Evolutionary conservation across 2,329 filamentous ascomycete species (phyloP), one percentile per base, ranked within the genome.

Genomic region (Hypoxylon sp.): DNA sequence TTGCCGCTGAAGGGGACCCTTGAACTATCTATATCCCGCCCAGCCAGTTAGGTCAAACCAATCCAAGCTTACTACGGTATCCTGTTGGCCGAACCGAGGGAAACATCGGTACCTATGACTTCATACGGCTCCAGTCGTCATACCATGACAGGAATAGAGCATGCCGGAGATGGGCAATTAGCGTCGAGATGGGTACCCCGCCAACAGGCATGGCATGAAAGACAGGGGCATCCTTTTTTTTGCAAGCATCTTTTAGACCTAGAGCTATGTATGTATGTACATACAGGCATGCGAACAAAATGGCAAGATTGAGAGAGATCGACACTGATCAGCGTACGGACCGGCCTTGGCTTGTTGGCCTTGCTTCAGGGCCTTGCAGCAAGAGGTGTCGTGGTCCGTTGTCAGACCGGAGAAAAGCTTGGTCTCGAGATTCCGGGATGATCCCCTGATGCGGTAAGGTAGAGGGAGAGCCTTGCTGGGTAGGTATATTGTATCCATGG

Each of bases 351-450:
- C 41, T 30, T 47, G 38, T 43, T 51, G 38, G 34, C 52, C n/a
- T 48, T 27, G 11, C 41, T 36, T 36, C 51, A 47, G 42, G 21
- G 21, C 30, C 26, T 9, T 38, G 37, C 43, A 48, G 48, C n/a
- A n/a, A n/a, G n/a, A n/a, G n/a, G n/a, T 30, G 55, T 58, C 29
- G 20, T 30, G 46, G 41, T 55, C 17, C 32, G 36, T 21, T 51
- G 55, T 47, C 41, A 58, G 38, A 46, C 50, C 30, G 38, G 35
- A 19, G 25, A 27, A 55, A 49, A 57, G 55, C 55, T 57, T 57
- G 55, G 55, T 55, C n/a, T 48, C 42, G n/a, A 49, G 51, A 51
- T 52, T 51, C 51, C 46, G 51, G 47, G n/a, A n/a, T n/a, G n/a
- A n/a, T n/a, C n/a, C n/a, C n/a, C n/a, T n/a, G n/a, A n/a, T n/a